These are phyloP conservation scores for Pythium vanterpoolii DNA, from an alignment of 352 stramenopile species.

Conservation along the genomic window DNA sequence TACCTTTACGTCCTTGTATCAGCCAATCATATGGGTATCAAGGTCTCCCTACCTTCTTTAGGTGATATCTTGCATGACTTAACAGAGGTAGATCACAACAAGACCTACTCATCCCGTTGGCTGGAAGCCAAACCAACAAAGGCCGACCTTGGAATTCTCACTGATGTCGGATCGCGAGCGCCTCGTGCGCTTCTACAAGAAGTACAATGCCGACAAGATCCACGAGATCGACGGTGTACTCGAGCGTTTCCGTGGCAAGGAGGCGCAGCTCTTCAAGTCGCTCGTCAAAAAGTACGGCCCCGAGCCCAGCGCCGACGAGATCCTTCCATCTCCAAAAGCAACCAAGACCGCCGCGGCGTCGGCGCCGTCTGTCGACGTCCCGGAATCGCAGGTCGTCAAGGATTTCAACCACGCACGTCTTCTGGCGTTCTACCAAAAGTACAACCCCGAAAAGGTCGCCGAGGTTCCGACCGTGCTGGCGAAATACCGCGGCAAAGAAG, in stretches of 20 bases:
- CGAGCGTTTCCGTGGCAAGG: conserved; percentile 77
- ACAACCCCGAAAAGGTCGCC: conserved; percentile 77
- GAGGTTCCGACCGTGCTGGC: conserved; percentile 56
- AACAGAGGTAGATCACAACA: background rate
- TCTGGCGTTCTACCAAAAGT: conserved; percentile 78
- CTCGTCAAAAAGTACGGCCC: conserved; percentile 83
- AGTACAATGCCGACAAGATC: conserved; percentile 84
- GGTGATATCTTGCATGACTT: background rate
- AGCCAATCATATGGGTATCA: background rate
- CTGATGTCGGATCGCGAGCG: conserved; percentile 63
- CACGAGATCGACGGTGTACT: conserved; percentile 80
- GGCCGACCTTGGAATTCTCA: background rate
- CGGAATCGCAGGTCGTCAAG: conserved; percentile 30
- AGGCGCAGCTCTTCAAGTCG: conserved; percentile 64
- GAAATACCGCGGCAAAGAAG: conserved; percentile 85
- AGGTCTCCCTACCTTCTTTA: background rate
- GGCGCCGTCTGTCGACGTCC: background rate
- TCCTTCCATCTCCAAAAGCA: conserved; percentile 23
- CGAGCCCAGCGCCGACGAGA: conserved; percentile 55
- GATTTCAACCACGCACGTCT: conserved; percentile 66
- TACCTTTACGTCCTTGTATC: background rate
- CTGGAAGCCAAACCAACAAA: conserved; percentile 3
- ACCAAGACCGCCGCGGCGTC: conserved; percentile 14
- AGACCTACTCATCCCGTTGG: conserved; percentile 8
- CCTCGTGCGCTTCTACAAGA: conserved; percentile 78